phyloP scores from a whole-genome alignment of 2,329 filamentous ascomycete genomes.

The Colletotrichum somersetense region DNA sequence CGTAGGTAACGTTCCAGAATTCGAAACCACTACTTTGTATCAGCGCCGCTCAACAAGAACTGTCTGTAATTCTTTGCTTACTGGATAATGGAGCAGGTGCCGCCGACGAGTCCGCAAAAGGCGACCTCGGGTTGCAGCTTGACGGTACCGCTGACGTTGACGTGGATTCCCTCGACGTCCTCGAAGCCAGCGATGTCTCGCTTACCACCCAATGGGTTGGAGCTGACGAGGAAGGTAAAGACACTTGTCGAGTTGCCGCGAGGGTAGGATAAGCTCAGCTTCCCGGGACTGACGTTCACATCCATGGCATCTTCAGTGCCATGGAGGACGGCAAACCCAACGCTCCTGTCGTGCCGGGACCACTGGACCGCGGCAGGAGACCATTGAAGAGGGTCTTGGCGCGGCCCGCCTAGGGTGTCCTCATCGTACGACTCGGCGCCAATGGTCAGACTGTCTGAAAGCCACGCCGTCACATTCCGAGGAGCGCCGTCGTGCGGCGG shows the following conservation, averaged over 20 bases:
- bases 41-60: not conserved
- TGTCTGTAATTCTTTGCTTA: not conserved
- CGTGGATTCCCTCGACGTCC: slow-evolving; percentile 61
- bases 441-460: slow-evolving; percentile 68
- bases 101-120: slow-evolving; percentile 30
- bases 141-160: slow-evolving; percentile 60
- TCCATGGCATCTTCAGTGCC: slow-evolving; percentile 56
- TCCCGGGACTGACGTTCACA: slow-evolving; percentile 55
- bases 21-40: slow-evolving; percentile 19
- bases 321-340: slow-evolving; percentile 52
- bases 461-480: slow-evolving; percentile 70
- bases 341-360: slow-evolving; percentile 53
- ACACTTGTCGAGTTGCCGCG: slow-evolving; percentile 60
- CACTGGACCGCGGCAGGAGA: slow-evolving; percentile 72
- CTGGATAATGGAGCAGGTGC: slow-evolving; percentile 28
- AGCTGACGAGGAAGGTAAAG: slow-evolving; percentile 64
- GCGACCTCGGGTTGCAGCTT: slow-evolving; percentile 42
- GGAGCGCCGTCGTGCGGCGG: slow-evolving; percentile 69
- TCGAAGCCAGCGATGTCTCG: slow-evolving; percentile 58
- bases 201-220: slow-evolving; percentile 54
- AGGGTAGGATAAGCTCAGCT: slow-evolving; percentile 66
- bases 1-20: slow-evolving; percentile 55
- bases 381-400: slow-evolving; percentile 63
- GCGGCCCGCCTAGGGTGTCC: slow-evolving; percentile 66
- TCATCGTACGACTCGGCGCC: slow-evolving; percentile 70